phyloP scores from a whole-genome alignment of 495 filamentous ascomycete genomes.

The Aspergillus bridgeri region DNA sequence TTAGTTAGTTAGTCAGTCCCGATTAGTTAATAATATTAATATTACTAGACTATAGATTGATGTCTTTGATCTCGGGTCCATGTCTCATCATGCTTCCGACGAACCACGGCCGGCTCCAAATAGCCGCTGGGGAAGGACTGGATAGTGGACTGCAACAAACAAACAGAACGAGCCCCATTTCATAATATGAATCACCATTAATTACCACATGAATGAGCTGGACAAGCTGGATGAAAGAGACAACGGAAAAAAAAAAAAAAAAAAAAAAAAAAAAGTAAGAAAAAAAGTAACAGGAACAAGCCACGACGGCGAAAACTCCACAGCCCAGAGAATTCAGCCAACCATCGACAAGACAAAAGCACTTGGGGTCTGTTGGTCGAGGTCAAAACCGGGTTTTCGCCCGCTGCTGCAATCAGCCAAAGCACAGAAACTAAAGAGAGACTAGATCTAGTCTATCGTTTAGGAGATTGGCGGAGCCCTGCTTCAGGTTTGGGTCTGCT shows the following conservation, averaged over 20 bases:
- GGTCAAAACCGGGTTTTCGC: conserved; percentile 5
- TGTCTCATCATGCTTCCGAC: not conserved
- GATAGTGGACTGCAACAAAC: not conserved
- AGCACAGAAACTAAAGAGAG: no score
- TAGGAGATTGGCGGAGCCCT: not conserved
- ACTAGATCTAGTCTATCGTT: not conserved
- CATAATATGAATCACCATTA: not conserved
- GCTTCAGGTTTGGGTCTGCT: not conserved
- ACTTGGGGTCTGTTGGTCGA: not conserved
- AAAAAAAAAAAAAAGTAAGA: no score
- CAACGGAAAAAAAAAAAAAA: not conserved
- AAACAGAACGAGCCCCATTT: not conserved
- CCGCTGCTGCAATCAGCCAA: not conserved
- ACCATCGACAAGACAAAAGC: not conserved
- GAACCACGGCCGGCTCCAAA: not conserved
- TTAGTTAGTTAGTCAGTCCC: no score
- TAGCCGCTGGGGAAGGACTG: conserved; percentile 6
- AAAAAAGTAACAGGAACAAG: not conserved
- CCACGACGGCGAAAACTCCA: conserved; percentile 3
- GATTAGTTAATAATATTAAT: conserved; percentile 1
- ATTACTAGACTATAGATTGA: conserved; percentile 1
- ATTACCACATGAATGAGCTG: not conserved
- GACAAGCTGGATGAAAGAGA: not conserved
- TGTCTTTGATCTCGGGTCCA: not conserved
- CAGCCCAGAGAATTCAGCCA: not conserved